phyloP scores from a whole-genome alignment of 345 rosid genomes.

The Garcia nutans region DNA sequence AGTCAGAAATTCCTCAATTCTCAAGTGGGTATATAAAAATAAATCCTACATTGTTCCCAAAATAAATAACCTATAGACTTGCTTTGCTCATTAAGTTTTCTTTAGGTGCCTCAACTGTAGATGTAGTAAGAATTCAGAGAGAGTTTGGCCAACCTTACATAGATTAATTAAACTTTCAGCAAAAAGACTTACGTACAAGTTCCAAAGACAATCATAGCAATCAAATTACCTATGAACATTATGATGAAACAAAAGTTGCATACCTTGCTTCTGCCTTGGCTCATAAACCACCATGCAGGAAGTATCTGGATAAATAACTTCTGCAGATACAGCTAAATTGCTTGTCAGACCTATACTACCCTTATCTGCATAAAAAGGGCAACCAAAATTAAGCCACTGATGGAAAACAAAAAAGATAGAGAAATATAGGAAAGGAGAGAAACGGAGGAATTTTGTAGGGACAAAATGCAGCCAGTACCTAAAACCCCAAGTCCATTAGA shows the following conservation, averaged over 20 bases:
- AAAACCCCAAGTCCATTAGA: slow-evolving; percentile 42
- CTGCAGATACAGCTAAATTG: slow-evolving; percentile 43
- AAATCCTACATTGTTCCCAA: no score
- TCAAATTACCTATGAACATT: not conserved
- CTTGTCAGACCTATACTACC: slow-evolving; percentile 36
- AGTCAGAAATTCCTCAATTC: no score
- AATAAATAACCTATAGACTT: no score
- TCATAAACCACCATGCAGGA: slow-evolving; percentile 71
- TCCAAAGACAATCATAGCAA: not conserved
- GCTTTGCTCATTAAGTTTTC: no score
- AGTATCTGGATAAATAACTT: slow-evolving; percentile 61
- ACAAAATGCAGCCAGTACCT: slow-evolving; percentile 38
- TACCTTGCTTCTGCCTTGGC: slow-evolving; percentile 74
- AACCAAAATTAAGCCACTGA: slow-evolving; percentile 12
- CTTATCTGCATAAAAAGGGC: slow-evolving; percentile 32
- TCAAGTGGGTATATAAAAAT: no score
- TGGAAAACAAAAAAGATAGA: slow-evolving; percentile 7
- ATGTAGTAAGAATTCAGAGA: no score
- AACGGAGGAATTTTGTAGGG: not conserved
- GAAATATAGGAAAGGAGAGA: not conserved
- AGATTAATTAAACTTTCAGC: not conserved
- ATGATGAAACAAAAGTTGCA: not conserved
- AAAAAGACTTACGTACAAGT: not conserved
- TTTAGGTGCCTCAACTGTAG: no score
- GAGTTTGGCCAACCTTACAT: no score